These are phyloP conservation scores for Beauveria asiatica DNA, from an alignment of 2,329 filamentous ascomycete species.

Conservation along the genomic window DNA sequence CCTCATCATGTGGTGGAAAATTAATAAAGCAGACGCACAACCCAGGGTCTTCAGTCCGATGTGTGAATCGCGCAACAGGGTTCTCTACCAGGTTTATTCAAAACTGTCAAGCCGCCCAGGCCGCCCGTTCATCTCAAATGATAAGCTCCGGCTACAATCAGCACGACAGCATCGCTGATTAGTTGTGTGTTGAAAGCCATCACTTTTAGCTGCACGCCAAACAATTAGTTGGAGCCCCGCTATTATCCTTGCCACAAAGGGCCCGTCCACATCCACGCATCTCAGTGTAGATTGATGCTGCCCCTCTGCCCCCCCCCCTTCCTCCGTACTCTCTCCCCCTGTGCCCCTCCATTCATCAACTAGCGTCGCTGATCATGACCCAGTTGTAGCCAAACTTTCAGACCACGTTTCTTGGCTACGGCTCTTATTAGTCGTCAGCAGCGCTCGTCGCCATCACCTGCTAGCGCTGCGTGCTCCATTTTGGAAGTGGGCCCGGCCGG, in stretches of 20 bases:
- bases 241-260: background rate
- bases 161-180: no score
- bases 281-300: background rate
- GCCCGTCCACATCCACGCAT: background rate
- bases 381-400: background rate
- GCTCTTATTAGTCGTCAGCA: conserved; percentile 3
- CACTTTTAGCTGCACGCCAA: no score
- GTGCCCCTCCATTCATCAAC: background rate
- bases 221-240: background rate
- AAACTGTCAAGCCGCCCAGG: no score
- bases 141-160: no score
- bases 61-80: background rate
- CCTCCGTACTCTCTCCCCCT: background rate
- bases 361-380: background rate
- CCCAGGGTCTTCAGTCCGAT: no score
- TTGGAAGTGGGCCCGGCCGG: background rate
- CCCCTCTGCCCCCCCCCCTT: background rate
- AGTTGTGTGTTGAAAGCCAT: no score
- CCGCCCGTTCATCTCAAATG: no score
- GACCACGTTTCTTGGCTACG: conserved; percentile 1
- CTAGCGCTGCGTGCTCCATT: background rate
- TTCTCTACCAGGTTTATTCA: no score
- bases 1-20: no score
- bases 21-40: no score
- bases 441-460: background rate